Conservation (phyloP, 108 stramenopile species). For the Stephanodiscus minutulus region DNA sequence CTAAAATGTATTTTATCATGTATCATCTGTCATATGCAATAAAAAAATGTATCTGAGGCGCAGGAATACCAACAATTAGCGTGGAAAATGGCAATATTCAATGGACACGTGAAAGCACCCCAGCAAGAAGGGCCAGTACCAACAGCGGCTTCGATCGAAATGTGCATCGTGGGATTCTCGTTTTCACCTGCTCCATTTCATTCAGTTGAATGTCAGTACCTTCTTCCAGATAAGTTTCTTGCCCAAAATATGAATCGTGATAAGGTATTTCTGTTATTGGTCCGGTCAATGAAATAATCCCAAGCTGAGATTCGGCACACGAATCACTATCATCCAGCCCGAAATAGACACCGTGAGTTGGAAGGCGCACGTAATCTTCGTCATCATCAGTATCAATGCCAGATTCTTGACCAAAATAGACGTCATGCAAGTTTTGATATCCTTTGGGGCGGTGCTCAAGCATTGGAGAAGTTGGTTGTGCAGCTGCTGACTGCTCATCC, state of each 20-base stretch:
- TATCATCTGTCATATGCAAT: too few species aligned
- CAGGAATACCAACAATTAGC: too few species aligned
- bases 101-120: background rate
- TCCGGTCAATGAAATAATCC: slow-evolving; percentile 1
- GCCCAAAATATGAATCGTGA: slow-evolving; percentile 12
- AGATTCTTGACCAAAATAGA: slow-evolving; percentile 13
- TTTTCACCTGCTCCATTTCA: background rate
- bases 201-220: background rate
- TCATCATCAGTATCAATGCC: background rate
- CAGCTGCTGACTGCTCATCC: background rate
- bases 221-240: background rate
- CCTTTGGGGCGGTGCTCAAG: background rate
- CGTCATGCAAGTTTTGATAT: slow-evolving; percentile 3
- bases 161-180: background rate
- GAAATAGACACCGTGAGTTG: slow-evolving; percentile 1
- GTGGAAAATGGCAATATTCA: background rate
- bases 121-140: background rate
- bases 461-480: background rate
- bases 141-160: slow-evolving; percentile 12
- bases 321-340: slow-evolving; percentile 11
- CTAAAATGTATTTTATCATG: too few species aligned
- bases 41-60: too few species aligned
- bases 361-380: slow-evolving; percentile 2
- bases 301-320: background rate
- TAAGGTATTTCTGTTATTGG: background rate